Conservation (phyloP, 208 protist genomes). For the Trypanosoma brucei region DNA sequence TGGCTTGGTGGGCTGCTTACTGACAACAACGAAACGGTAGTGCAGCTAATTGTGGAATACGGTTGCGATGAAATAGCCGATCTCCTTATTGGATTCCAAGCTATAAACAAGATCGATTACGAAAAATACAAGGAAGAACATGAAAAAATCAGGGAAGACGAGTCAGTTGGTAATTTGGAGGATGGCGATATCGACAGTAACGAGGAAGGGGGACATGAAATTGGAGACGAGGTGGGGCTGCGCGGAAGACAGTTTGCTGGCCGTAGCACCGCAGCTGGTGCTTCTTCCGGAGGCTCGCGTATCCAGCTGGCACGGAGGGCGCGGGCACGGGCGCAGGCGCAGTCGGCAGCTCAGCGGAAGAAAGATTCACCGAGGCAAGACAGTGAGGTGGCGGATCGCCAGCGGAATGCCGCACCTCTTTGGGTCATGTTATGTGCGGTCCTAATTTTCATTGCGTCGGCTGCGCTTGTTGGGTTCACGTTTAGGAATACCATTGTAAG, state of each 20-base stretch:
- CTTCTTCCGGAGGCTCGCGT: constrained; percentile 16
- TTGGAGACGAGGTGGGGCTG: constrained; percentile 4
- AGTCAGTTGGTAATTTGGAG: not conserved
- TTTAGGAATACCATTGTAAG: not conserved
- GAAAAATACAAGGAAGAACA: constrained; percentile 9
- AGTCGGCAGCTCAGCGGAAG: constrained; percentile 11
- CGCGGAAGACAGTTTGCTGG: not conserved
- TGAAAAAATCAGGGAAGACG: not conserved
- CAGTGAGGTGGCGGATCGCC: not conserved
- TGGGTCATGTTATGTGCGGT: constrained; percentile 1
- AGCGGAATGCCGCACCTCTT: not conserved
- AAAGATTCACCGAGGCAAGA: not conserved
- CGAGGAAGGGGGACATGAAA: constrained; percentile 1
- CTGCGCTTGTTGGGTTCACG: not conserved
- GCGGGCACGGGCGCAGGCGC: constrained; percentile 26
- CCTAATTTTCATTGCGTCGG: not conserved
- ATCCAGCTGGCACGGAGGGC: constrained; percentile 52
- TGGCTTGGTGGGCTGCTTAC: constrained; percentile 27
- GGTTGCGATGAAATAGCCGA: constrained; percentile 20
- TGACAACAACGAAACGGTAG: constrained; percentile 13
- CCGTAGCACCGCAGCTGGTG: not conserved
- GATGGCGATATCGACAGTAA: constrained; percentile 6
- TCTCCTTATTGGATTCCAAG: constrained; percentile 9
- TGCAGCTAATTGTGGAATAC: constrained; percentile 18
- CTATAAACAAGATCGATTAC: constrained; percentile 1